phyloP scores from a whole-genome alignment of 805 yeast genomes.

The Danielia oregonensis region DNA sequence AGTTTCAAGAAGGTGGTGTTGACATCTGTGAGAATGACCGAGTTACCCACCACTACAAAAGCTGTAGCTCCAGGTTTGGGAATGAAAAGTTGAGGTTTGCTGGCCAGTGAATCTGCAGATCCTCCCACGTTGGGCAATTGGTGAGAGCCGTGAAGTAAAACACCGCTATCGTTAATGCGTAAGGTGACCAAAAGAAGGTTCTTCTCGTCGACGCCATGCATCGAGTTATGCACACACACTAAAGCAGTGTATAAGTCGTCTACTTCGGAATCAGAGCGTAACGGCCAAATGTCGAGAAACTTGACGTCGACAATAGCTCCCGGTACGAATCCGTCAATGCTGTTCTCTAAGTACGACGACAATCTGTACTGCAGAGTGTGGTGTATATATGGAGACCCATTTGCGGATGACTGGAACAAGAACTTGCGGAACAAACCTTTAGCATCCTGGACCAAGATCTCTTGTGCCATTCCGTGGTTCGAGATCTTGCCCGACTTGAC shows the following conservation, averaged over 20 bases:
- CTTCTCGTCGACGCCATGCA: constrained; percentile 17
- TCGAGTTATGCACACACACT: constrained; percentile 11
- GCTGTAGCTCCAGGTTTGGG: constrained; percentile 61
- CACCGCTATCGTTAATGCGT: constrained; percentile 47
- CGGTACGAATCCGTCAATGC: constrained; percentile 46
- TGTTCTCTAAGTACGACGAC: constrained; percentile 24
- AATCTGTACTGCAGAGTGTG: constrained; percentile 31
- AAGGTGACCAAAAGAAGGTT: constrained; percentile 50
- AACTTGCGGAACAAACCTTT: constrained; percentile 37
- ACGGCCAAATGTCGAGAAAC: constrained; percentile 60
- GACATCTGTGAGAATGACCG: constrained; percentile 65
- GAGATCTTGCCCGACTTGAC: constrained; percentile 51
- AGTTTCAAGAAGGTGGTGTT: constrained; percentile 30
- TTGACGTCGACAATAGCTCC: constrained; percentile 46
- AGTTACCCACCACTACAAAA: constrained; percentile 54
- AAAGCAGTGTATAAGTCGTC: constrained; percentile 10
- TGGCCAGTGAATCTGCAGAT: constrained; percentile 5
- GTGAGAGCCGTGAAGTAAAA: constrained; percentile 60
- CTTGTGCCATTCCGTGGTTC: constrained; percentile 45
- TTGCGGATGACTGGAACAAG: constrained; percentile 25
- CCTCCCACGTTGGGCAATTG: constrained; percentile 46
- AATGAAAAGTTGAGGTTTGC: constrained; percentile 47
- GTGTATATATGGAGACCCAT: constrained; percentile 26
- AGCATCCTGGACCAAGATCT: constrained; percentile 43
- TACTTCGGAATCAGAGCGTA: constrained; percentile 24